Conservation (phyloP, 2,329 filamentous ascomycete genomes). For the Venturia carpophila region DNA sequence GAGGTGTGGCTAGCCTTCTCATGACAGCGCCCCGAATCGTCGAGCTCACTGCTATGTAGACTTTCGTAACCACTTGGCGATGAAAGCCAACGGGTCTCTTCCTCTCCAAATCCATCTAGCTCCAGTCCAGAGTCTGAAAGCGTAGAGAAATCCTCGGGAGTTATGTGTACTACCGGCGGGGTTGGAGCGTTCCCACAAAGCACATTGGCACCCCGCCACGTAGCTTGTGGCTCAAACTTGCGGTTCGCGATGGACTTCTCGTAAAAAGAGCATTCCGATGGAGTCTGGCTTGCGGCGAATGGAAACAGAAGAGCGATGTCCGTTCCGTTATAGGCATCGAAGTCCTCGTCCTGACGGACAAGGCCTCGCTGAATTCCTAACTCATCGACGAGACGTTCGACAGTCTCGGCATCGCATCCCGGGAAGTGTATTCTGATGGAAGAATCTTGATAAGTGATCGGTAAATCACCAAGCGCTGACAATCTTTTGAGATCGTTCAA, state of each 20-base stretch:
- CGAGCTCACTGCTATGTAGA: slow-evolving; percentile 47
- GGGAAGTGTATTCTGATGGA: slow-evolving; percentile 79
- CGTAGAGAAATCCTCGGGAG: slow-evolving; percentile 23
- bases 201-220: slow-evolving; percentile 23
- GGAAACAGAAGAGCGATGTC: slow-evolving; percentile 76
- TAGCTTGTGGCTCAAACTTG: slow-evolving; percentile 3
- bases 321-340: slow-evolving; percentile 58
- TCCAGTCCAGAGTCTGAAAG: slow-evolving; percentile 34
- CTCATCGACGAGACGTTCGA: slow-evolving; percentile 79
- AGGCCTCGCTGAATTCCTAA: slow-evolving; percentile 74
- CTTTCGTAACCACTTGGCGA: slow-evolving; percentile 51
- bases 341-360: slow-evolving; percentile 70
- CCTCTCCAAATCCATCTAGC: slow-evolving; percentile 32
- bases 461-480: slow-evolving; percentile 71
- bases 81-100: slow-evolving; percentile 47
- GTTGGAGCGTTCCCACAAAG: slow-evolving; percentile 10
- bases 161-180: background rate
- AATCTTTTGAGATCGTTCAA: slow-evolving; percentile 76
- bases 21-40: slow-evolving; percentile 26
- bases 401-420: slow-evolving; percentile 75
- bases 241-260: slow-evolving; percentile 31
- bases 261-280: slow-evolving; percentile 41
- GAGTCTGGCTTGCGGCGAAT: slow-evolving; percentile 60
- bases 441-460: slow-evolving; percentile 59
- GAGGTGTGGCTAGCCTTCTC: slow-evolving; percentile 24